Evolutionary conservation across 2,329 filamentous ascomycete genomes (phyloP), one percentile per base, ranked within the genome.

Genomic region (Trichoderma sp.): DNA sequence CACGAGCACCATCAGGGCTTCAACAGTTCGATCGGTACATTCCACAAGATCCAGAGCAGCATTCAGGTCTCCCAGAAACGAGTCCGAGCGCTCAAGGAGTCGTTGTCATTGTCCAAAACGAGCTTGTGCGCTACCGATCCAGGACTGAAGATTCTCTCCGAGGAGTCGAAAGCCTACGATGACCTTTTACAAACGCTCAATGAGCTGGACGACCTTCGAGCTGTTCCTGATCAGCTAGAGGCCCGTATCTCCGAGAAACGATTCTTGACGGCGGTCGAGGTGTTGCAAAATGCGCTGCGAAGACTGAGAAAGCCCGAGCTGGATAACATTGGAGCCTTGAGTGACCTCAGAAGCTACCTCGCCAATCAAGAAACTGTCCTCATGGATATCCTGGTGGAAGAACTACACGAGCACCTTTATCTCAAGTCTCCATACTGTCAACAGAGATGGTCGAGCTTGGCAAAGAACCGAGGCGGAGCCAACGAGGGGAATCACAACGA

Each of bases 1-100:
- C 97, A 99, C 79, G 95, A 99, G 81, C 95, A 99, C 77, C 95
- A 99, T 77, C 96, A 99, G 79, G 96, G 96, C 58, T 99, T 99
- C 86, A 99, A 98, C 81, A 97, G 93, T 79, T 97, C 95, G 61
- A 98, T 99, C 72, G 96, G 95, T 79, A 98, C 95, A 24, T 99
- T 98, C 77, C 96, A 99, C 83, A 97, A 97, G 80, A 99, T 99
- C 71, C 96, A 99, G 79, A 89, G 90, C 64, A 97, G 93, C 80
- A 96, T 99, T 72, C 92, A 95, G 75, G 85, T 88, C 61, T 97
- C 94, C 18, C 96, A 99, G 80, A 90, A 90, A 75, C 89, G 93
- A 70, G 93, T 99, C 66, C 89, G 95, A 69, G 84, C 85, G 14
- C 83, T 99, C 71, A 96, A 95, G 78, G 89, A 94, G 68, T 93